Percentiles rank a stretch among this genome's conserved stretches.
These are phyloP conservation scores for Lathyrus sativus DNA, from an alignment of 306 rosid species.

Conservation along the genomic window DNA sequence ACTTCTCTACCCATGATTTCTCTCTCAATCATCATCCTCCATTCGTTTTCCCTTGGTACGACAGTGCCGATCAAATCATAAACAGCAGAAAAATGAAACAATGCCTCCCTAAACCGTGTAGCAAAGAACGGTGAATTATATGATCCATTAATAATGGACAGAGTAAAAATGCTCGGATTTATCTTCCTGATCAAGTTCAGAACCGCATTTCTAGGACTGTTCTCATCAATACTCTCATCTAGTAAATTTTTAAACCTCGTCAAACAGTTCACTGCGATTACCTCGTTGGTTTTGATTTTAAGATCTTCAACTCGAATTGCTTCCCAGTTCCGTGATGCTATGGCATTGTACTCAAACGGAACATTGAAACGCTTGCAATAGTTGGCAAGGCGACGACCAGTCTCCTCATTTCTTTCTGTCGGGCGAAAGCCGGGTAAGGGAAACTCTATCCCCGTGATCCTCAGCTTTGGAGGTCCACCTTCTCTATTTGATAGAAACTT, in stretches of 20 bases:
- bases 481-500: slow-evolving; percentile 54
- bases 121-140: slow-evolving; percentile 73
- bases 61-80: slow-evolving; percentile 57
- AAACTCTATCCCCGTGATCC: slow-evolving; percentile 76
- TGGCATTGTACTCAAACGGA: slow-evolving; percentile 61
- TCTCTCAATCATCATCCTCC: slow-evolving; percentile 58
- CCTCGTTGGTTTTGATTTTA: slow-evolving; percentile 50
- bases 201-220: slow-evolving; percentile 64
- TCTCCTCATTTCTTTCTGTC: slow-evolving; percentile 55
- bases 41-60: slow-evolving; percentile 47
- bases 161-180: slow-evolving; percentile 67
- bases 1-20: slow-evolving; percentile 63
- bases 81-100: slow-evolving; percentile 65
- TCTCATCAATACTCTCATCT: slow-evolving; percentile 63
- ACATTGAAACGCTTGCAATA: slow-evolving; percentile 72
- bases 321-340: slow-evolving; percentile 68
- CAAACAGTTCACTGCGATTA: slow-evolving; percentile 57
- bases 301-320: slow-evolving; percentile 56
- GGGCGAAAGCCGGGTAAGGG: slow-evolving; percentile 82
- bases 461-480: slow-evolving; percentile 79
- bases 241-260: slow-evolving; percentile 53
- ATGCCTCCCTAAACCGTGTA: slow-evolving; percentile 70
- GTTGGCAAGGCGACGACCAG: slow-evolving; percentile 66
- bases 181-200: slow-evolving; percentile 65
- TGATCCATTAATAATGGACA: slow-evolving; percentile 54